Evolutionary conservation across 2,329 filamentous ascomycete species (phyloP), one percentile per base, ranked within the genome.

Genomic region (Ceratocystis cacaofunesta): DNA sequence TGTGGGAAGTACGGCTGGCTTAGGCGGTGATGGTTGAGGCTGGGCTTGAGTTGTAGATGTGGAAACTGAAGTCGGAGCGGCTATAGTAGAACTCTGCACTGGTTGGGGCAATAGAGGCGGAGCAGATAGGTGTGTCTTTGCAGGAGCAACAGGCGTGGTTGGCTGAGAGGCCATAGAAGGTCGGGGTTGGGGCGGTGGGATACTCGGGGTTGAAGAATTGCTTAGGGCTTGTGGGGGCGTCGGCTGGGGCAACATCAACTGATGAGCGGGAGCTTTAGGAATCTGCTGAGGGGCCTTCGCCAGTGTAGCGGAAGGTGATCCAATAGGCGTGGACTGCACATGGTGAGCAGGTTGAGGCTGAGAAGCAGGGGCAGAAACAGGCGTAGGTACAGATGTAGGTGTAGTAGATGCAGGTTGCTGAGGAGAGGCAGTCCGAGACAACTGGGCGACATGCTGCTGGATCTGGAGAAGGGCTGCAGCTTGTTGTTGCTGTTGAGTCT

Each of bases 401-500:
- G 36, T 41, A 41, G 36, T 41, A 41, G 36, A 41, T 41, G 28
- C 22, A 32, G 61, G 61, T 30, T 58, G 50, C 57, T 63, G 61
- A 1, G 50, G 12, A 61, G 65, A 36, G 12, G 48, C 22, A 43
- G 63, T 44, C 12, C 60, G 57, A 58, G 66, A 62, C 28, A 67
- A 62, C 30, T 67, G 66, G 3, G 66, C 41, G 25, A 67, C 60
- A n/a, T 67, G 62, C 50, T 67, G 66, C 19, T 67, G 66, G 10
- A 65, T 58, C 30, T 60, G 48, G 8, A 67, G 48, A 25, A 65
- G 41, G 25, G 66, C 63, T 15, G 61, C 60, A 25, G 58, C 63
- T 48, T 67, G 66, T 22, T 65, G 65, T 32, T 67, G 66, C 41
- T 67, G 63, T 30, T 67, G 66, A 30, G 55, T 66, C 30, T 66